Conservation (phyloP, 495 filamentous ascomycete species). For the Annulohypoxylon maeteangense region DNA sequence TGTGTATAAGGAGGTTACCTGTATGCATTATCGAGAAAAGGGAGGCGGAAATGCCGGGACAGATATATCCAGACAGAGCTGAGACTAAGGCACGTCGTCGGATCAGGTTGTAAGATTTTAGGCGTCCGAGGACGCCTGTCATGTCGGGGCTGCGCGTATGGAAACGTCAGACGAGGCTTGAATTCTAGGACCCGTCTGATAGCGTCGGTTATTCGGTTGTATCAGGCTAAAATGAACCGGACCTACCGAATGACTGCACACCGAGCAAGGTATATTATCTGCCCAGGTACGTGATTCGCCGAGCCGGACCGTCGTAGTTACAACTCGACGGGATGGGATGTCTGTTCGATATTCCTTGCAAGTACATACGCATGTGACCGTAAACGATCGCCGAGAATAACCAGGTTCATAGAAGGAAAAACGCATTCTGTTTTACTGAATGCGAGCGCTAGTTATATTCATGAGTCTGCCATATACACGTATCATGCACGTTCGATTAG, state of each 20-base stretch:
- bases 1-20: not conserved
- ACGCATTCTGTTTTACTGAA: constrained; percentile 18
- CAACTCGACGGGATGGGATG: not conserved
- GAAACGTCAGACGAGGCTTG: constrained; percentile 23
- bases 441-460: constrained; percentile 28
- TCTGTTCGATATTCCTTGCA: constrained; percentile 13
- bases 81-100: constrained; percentile 17
- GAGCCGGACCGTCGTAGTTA: not conserved
- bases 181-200: constrained; percentile 4
- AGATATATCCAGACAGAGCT: constrained; percentile 14
- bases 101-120: constrained; percentile 31
- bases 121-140: not conserved
- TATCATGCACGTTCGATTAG: constrained; percentile 32
- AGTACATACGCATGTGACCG: constrained; percentile 10
- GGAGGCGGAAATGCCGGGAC: not conserved
- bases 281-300: constrained; percentile 20
- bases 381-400: constrained; percentile 2
- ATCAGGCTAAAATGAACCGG: constrained; percentile 10
- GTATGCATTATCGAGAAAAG: not conserved
- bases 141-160: constrained; percentile 7
- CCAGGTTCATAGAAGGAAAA: not conserved
- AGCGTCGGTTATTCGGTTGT: constrained; percentile 11
- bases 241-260: constrained; percentile 20
- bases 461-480: constrained; percentile 33
- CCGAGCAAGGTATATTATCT: not conserved